Conservation (phyloP, 2,329 filamentous ascomycete species). For the Phyllosticta paracitricarpa region DNA sequence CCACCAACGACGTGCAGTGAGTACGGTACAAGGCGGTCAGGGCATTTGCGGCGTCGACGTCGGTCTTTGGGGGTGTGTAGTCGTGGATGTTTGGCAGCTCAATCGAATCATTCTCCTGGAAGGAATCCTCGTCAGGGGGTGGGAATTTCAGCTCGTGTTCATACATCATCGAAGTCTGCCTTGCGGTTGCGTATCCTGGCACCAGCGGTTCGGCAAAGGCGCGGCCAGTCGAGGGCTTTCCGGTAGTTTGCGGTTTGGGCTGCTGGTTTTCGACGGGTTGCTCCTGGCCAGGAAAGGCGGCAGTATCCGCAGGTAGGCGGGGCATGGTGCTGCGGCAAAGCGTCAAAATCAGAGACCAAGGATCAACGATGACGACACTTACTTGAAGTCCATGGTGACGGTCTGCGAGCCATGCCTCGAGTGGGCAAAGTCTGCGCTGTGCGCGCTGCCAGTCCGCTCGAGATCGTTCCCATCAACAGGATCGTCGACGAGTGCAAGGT, state of each 20-base stretch:
- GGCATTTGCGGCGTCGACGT: constrained; percentile 76
- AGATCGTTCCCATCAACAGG: constrained; percentile 6
- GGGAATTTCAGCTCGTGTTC: constrained; percentile 56
- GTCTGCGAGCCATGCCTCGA: constrained; percentile 23
- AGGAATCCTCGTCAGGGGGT: constrained; percentile 44
- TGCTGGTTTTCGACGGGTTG: constrained; percentile 16
- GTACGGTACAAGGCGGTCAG: constrained; percentile 82
- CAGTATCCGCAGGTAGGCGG: constrained; percentile 38
- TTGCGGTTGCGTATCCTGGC: constrained; percentile 29
- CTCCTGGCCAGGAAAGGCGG: constrained; percentile 34
- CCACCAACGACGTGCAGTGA: constrained; percentile 89
- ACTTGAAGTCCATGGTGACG: constrained; percentile 27
- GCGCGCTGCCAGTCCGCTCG: constrained; percentile 8
- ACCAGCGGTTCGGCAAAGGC: constrained; percentile 38
- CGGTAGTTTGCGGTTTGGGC: constrained; percentile 21
- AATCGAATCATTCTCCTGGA: constrained; percentile 59
- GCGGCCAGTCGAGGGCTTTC: constrained; percentile 33
- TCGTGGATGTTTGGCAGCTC: constrained; percentile 75
- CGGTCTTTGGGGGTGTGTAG: constrained; percentile 72
- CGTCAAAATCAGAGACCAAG: background rate
- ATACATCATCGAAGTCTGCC: constrained; percentile 42
- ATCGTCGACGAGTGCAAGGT: constrained; percentile 42
- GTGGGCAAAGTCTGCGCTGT: constrained; percentile 4
- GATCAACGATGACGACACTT: constrained; percentile 6
- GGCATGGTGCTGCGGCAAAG: constrained; percentile 28